phyloP scores from a whole-genome alignment of 1,284 basidiomycete species.

The Vanrija pseudolonga region DNA sequence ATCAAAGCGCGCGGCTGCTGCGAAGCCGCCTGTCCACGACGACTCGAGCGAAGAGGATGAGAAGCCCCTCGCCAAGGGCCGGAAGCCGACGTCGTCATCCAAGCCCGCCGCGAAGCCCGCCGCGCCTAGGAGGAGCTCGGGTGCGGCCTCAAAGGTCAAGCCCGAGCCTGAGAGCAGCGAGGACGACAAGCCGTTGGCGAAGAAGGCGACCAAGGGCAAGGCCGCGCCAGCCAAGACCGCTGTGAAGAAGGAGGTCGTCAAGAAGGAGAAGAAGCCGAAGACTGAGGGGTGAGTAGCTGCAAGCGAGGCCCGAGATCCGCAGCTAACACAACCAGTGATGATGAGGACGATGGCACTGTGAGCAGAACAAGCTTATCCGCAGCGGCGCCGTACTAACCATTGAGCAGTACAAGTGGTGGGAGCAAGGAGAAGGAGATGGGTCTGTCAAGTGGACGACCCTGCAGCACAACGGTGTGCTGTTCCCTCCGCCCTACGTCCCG shows the following conservation, averaged over 20 bases:
- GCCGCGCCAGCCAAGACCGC: conserved; percentile 50
- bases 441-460: conserved; percentile 87
- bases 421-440: conserved; percentile 64
- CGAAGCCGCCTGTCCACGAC: neutral
- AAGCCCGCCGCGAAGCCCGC: conserved; percentile 13
- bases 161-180: conserved; percentile 55
- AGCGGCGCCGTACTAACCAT: neutral
- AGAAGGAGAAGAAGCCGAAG: conserved; percentile 53
- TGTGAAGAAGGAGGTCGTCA: conserved; percentile 58
- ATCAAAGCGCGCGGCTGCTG: conserved; percentile 7
- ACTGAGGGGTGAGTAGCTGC: conserved; percentile 40
- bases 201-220: conserved; percentile 45
- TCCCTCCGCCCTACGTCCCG: conserved; percentile 89
- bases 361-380: neutral
- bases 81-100: conserved; percentile 11
- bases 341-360: conserved; percentile 36
- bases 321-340: conserved; percentile 15
- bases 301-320: too few relatives aligned
- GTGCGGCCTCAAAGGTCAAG: conserved; percentile 47
- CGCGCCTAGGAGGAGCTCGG: conserved; percentile 17
- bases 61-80: conserved; percentile 13
- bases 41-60: conserved; percentile 11
- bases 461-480: conserved; percentile 90
- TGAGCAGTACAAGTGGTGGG: conserved; percentile 71
- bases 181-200: conserved; percentile 46